Evolutionary conservation across 768 basidiomycete species (phyloP).

Genomic region (Cystofilobasidium macerans): DNA sequence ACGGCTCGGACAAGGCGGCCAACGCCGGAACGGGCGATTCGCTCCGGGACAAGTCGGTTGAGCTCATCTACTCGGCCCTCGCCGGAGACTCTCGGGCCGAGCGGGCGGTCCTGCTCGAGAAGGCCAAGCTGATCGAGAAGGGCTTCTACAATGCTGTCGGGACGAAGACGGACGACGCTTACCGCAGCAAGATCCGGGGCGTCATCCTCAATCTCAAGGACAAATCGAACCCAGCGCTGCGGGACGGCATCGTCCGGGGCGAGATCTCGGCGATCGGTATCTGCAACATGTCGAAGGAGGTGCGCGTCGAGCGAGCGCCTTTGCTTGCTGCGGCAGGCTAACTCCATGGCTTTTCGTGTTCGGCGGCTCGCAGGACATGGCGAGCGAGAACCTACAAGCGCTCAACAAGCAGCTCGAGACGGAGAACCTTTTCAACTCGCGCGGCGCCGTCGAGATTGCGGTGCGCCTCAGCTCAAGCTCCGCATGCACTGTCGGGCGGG

Average conservation of each 20-base stretch:
- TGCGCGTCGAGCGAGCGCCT: slow-evolving; percentile 36
- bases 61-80: slow-evolving; percentile 84
- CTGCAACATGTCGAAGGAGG: slow-evolving; percentile 69
- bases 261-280: slow-evolving; percentile 60
- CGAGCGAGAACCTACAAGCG: slow-evolving; percentile 78
- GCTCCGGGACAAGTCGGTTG: slow-evolving; percentile 74
- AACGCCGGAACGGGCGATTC: slow-evolving; percentile 49
- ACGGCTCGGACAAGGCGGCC: slow-evolving; percentile 55
- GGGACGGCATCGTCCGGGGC: slow-evolving; percentile 76
- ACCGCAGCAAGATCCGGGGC: slow-evolving; percentile 53
- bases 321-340: slow-evolving; percentile 3
- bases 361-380: slow-evolving; percentile 63
- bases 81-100: slow-evolving; percentile 37
- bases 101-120: slow-evolving; percentile 10
- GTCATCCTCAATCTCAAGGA: slow-evolving; percentile 91
- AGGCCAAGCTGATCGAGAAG: slow-evolving; percentile 18
- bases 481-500: background rate
- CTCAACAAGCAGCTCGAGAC: slow-evolving; percentile 70
- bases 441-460: slow-evolving; percentile 63
- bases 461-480: slow-evolving; percentile 13
- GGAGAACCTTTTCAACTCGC: slow-evolving; percentile 79
- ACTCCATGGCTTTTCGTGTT: background rate
- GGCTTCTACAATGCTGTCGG: slow-evolving; percentile 15
- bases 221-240: slow-evolving; percentile 75
- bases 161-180: slow-evolving; percentile 19